These are phyloP conservation scores for Starmera pachycereana DNA, from an alignment of 805 yeast species.

Conservation along the genomic window DNA sequence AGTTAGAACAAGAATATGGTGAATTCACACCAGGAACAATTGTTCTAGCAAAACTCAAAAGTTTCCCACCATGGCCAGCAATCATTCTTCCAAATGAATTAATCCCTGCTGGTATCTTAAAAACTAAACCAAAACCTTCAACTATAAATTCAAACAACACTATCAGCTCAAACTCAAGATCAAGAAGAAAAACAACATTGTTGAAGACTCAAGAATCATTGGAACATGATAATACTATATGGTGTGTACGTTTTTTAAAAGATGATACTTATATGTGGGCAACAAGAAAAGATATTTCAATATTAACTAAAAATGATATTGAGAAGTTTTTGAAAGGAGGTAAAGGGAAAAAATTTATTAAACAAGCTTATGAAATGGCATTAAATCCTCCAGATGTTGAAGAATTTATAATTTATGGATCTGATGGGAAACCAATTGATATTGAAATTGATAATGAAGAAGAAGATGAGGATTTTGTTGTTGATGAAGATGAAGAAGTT, in stretches of 20 bases:
- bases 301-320: constrained; percentile 32
- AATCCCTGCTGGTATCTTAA: constrained; percentile 46
- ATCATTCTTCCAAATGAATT: constrained; percentile 55
- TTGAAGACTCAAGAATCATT: not conserved
- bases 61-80: constrained; percentile 89
- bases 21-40: constrained; percentile 37
- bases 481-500: constrained; percentile 20
- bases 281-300: constrained; percentile 37
- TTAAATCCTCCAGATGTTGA: constrained; percentile 38
- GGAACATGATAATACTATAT: constrained; percentile 12
- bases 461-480: constrained; percentile 14
- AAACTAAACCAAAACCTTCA: constrained; percentile 38
- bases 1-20: constrained; percentile 8
- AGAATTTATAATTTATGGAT: constrained; percentile 32
- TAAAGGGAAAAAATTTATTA: constrained; percentile 34
- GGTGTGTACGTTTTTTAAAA: constrained; percentile 58
- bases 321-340: constrained; percentile 25
- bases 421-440: constrained; percentile 29
- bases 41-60: constrained; percentile 74
- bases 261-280: constrained; percentile 72
- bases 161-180: constrained; percentile 4
- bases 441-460: constrained; percentile 22
- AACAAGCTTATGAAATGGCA: constrained; percentile 45
- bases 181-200: constrained; percentile 9
- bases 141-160: constrained; percentile 5